Conservation (phyloP, 139 green algal genomes). For the Chlorella ohadii region DNA sequence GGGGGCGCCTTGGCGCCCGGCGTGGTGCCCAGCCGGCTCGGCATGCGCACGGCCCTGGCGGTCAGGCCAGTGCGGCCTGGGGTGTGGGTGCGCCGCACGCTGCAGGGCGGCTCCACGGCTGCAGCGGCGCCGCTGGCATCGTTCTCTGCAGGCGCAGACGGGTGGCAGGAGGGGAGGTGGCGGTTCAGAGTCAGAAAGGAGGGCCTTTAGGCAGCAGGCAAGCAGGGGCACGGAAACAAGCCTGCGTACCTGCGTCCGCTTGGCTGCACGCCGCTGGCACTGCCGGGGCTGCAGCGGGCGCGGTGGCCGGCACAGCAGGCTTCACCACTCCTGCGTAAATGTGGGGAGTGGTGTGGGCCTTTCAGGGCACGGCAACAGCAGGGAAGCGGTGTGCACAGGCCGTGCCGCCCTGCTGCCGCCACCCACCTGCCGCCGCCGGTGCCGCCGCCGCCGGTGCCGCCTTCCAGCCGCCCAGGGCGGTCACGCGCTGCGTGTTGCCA, state of each 20-base stretch:
- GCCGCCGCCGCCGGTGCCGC: too few species aligned
- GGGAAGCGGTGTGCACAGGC: too few species aligned
- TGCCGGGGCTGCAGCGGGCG: neutral
- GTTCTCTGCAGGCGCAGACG: neutral
- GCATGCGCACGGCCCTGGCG: slow-evolving; percentile 9
- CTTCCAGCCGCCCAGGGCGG: neutral
- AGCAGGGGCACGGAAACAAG: neutral
- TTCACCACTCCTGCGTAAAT: neutral
- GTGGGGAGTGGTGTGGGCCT: neutral
- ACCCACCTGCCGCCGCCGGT: neutral
- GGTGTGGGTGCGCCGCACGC: slow-evolving; percentile 20
- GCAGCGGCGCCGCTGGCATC: neutral
- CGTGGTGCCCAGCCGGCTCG: slow-evolving; percentile 24
- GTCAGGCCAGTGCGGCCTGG: slow-evolving; percentile 38
- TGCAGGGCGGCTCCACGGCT: neutral
- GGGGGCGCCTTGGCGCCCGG: slow-evolving; percentile 2
- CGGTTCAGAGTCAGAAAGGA: neutral
- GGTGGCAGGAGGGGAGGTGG: neutral
- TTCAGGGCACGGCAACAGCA: too few species aligned
- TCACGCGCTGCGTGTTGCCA: slow-evolving; percentile 26
- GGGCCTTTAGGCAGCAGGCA: too few species aligned
- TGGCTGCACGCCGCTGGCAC: neutral
- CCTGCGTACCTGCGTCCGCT: neutral
- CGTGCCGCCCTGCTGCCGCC: neutral
- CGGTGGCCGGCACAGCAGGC: neutral